Percentiles rank a stretch among this genome's conserved stretches.
phyloP scores from a whole-genome alignment of 2,329 filamentous ascomycete genomes.

The Xylaria polymorpha region DNA sequence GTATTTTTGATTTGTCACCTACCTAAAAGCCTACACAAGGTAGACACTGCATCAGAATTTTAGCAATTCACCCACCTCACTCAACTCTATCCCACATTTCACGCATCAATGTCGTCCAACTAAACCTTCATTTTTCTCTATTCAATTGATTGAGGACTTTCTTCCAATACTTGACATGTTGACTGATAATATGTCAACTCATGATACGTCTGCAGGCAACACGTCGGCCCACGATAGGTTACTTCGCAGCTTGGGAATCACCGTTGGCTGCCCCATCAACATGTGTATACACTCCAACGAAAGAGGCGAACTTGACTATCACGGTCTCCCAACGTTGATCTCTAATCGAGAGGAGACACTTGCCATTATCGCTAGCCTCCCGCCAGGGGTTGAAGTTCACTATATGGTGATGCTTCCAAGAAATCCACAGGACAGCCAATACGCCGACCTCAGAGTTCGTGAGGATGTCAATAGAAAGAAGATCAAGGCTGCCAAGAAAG shows the following conservation, averaged over 20 bases:
- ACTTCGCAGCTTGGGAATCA: neutral
- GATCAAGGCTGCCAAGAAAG: neutral
- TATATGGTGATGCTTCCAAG: neutral
- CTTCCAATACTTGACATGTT: neutral
- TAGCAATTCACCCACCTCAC: neutral
- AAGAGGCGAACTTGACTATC: neutral
- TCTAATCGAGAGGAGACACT: neutral
- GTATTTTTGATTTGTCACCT: neutral
- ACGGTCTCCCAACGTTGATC: neutral
- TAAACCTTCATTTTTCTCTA: no score
- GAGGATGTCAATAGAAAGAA: neutral
- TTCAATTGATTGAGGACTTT: neutral
- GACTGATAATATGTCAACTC: neutral
- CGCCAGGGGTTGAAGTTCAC: neutral
- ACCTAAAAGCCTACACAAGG: neutral
- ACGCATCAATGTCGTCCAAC: no score
- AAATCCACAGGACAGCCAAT: neutral
- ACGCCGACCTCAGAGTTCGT: neutral
- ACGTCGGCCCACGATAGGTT: neutral
- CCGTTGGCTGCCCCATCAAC: neutral
- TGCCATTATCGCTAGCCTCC: neutral
- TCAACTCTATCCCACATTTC: no score
- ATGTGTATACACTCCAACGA: neutral
- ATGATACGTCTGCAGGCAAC: neutral
- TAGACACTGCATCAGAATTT: neutral